A percentile compares a stretch with the other conserved stretches of the same genome.
Conservation (phyloP, 2,329 filamentous ascomycete species). For the Epicoccum nigrum region DNA sequence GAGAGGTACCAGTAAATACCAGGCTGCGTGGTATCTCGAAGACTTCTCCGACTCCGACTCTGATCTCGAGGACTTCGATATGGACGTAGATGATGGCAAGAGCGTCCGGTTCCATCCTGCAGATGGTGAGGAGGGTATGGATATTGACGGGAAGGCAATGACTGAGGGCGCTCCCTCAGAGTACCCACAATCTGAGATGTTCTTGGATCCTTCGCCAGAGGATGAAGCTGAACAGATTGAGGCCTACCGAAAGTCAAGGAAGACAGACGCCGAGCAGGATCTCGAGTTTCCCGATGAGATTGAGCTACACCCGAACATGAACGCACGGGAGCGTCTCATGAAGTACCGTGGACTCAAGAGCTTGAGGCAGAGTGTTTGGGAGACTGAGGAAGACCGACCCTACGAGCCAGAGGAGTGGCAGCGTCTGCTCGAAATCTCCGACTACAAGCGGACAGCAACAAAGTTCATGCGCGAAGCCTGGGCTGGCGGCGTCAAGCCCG, state of each 20-base stretch:
- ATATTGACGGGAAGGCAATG: slow-evolving; percentile 59
- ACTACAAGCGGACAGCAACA: slow-evolving; percentile 85
- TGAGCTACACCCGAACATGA: slow-evolving; percentile 85
- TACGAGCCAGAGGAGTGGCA: slow-evolving; percentile 91
- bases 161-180: slow-evolving; percentile 85
- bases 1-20: slow-evolving; percentile 90
- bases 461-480: slow-evolving; percentile 80
- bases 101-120: slow-evolving; percentile 69
- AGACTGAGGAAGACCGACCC: slow-evolving; percentile 82
- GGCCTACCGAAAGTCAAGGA: slow-evolving; percentile 78
- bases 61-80: slow-evolving; percentile 68
- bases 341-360: slow-evolving; percentile 93
- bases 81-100: slow-evolving; percentile 64
- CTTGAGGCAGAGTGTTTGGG: slow-evolving; percentile 84
- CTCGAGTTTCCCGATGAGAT: slow-evolving; percentile 97
- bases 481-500: slow-evolving; percentile 83
- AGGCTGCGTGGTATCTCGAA: slow-evolving; percentile 90
- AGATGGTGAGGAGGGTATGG: slow-evolving; percentile 76
- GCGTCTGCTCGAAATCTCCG: slow-evolving; percentile 81
- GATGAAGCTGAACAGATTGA: slow-evolving; percentile 84
- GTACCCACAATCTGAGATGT: slow-evolving; percentile 92
- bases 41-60: slow-evolving; percentile 85
- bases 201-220: slow-evolving; percentile 77
- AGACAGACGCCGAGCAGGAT: slow-evolving; percentile 84
- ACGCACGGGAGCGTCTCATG: slow-evolving; percentile 82